Base-by-base conservation (phyloP, 106 monocot species). In the Allium cepa region DNA sequence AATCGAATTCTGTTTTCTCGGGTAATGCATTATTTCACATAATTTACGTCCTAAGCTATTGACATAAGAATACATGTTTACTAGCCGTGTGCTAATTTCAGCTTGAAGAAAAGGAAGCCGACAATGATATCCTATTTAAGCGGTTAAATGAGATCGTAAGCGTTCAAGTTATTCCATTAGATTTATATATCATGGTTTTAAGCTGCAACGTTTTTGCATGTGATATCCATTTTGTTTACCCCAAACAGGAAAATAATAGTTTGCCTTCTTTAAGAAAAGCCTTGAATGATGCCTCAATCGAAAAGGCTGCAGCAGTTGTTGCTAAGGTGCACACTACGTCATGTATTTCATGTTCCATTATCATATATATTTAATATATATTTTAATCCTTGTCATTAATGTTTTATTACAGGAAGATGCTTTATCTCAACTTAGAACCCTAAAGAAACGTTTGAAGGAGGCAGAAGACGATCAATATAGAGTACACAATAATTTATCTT, bases 381-480 rank as follows among this genome's bases (percentile, higher is more conserved):
- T 50, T 53, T 70, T 14, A 64, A 53, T 67, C 48, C 22, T 27
- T 36, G 8, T 5, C 9, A 52, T n/a, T 71, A 48, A 58, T 79
- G 58, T 59, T 69, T 52, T 68, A 60, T 48, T 74, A 7, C 76
- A 99, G 99, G 93, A 99, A 81, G 99, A 99, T 81, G 87, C 90
- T 75, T 74, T 85, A 14, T 73, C 87, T 47, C 99, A 99, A 82
- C 81, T 93, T 62, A 74, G 99, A 62, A 79, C 83, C 48, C 66
- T 80, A 45, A 92, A 85, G 72, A 92, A 80, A 57, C 89, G 90
- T 14, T 48, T 99, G 11, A 93, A 90, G 77, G 93, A 90, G 78
- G 99, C 99, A 68, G 99, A 99, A 79, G 99, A 99, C 47, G 99
- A 99, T 26, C 99, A 99, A 71, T 99, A 93, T 75, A 80, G 83